A percentile compares a stretch with the other conserved stretches of the same genome.
Conservation (phyloP, 2,329 filamentous ascomycete species). For the Chaetomiaceae sp. region DNA sequence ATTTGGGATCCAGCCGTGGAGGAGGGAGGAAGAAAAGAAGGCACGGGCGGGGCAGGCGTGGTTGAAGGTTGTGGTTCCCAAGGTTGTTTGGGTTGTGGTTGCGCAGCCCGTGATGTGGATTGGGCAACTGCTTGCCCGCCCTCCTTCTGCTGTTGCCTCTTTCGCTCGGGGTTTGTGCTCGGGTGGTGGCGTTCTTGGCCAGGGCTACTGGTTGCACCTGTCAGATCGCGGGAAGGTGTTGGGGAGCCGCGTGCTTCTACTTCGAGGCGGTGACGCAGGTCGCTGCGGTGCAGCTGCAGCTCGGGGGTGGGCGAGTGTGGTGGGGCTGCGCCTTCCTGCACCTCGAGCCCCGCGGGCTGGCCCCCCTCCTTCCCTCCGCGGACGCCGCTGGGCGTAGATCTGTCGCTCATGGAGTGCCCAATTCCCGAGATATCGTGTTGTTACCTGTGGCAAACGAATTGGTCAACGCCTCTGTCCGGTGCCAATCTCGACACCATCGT, state of each 20-base stretch:
- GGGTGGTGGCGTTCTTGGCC: not conserved
- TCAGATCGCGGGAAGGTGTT: too few relatives aligned
- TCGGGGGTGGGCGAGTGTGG: not conserved
- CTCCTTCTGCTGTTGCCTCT: too few relatives aligned
- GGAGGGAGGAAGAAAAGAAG: not conserved
- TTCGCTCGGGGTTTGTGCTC: not conserved
- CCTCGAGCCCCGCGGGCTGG: not conserved
- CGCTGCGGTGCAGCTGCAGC: constrained; percentile 10
- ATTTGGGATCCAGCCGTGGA: not conserved
- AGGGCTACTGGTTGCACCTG: not conserved
- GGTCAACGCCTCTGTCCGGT: constrained; percentile 11
- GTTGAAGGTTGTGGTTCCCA: not conserved
- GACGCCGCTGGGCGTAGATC: not conserved
- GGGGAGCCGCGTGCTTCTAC: too few relatives aligned
- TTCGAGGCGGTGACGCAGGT: constrained; percentile 15
- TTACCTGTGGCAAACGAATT: constrained; percentile 2
- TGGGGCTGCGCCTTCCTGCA: not conserved
- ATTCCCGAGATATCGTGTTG: not conserved
- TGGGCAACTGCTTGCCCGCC: too few relatives aligned
- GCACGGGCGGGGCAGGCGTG: not conserved
- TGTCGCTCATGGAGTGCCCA: constrained; percentile 5
- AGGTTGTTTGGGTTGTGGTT: not conserved
- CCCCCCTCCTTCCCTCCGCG: not conserved
- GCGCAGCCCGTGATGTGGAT: too few relatives aligned
- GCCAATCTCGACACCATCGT: too few relatives aligned